Evolutionary conservation across 257 asterid species (phyloP).

Genomic region (Agastache rugosa): DNA sequence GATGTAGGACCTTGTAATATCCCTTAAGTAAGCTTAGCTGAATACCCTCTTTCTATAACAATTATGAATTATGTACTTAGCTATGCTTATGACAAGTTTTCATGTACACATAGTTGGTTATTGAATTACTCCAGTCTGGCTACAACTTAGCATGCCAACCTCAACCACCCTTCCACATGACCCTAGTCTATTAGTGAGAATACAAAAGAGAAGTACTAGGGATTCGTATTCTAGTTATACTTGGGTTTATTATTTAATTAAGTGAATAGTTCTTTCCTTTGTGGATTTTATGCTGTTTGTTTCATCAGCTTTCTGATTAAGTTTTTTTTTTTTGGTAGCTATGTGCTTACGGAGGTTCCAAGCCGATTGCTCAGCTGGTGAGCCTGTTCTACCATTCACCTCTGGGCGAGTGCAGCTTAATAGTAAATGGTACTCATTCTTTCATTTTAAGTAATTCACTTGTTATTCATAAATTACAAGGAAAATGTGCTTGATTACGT

Average conservation of each 20-base stretch:
- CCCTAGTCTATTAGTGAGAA: slow-evolving; percentile 19
- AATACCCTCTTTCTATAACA: neutral
- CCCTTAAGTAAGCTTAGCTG: neutral
- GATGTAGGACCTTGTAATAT: neutral
- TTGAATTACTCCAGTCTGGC: slow-evolving; percentile 16
- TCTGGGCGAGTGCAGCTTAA: slow-evolving; percentile 72
- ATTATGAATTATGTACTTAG: slow-evolving; percentile 6
- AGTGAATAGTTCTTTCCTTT: slow-evolving; percentile 2
- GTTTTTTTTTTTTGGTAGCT: slow-evolving; percentile 54
- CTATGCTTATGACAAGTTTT: slow-evolving; percentile 18
- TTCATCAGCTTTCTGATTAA: slow-evolving; percentile 32
- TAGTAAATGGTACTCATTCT: slow-evolving; percentile 74
- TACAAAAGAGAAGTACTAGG: slow-evolving; percentile 8
- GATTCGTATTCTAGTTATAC: slow-evolving; percentile 16
- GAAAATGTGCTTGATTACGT: slow-evolving; percentile 22
- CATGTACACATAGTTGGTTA: slow-evolving; percentile 19
- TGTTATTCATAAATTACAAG: slow-evolving; percentile 2
- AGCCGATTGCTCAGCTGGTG: slow-evolving; percentile 68
- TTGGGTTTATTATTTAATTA: slow-evolving; percentile 6
- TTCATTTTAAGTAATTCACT: slow-evolving; percentile 25
- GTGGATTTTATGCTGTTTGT: slow-evolving; percentile 25
- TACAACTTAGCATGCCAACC: slow-evolving; percentile 1
- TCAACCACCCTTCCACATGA: slow-evolving; percentile 2
- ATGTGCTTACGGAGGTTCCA: slow-evolving; percentile 94
- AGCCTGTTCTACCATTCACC: slow-evolving; percentile 70